Base-by-base conservation (phyloP, 1,284 basidiomycete species). In the Sporisorium sorghi region DNA sequence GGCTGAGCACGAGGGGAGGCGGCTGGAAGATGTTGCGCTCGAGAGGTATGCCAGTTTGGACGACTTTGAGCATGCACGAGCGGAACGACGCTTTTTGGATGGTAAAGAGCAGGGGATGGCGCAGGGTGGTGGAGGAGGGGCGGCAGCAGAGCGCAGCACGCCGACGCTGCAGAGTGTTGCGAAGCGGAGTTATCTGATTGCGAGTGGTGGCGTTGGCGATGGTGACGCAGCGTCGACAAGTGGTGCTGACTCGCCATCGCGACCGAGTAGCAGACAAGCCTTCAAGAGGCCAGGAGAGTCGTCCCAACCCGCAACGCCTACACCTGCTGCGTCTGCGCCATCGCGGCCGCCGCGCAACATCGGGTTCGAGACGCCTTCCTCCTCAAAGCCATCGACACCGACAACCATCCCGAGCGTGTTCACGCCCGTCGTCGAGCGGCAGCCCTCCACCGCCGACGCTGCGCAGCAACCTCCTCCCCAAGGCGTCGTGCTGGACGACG, bases 1-100 rank as follows among this genome's bases (percentile, higher is more conserved):
- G 5, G 93, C 92, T 0, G 90, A 94, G 69, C 93, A 96, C 80
- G 93, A 95, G 23, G 80, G 81, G 76, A 86, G 89, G 21, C 79
- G 90, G 0, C 84, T 96, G 2, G 91, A 94, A 80, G 90, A 94
- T 57, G 89, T 98, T 23, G 96, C 92, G 0, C 77, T 93, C 26
- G 96, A 98, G 50, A 65, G 80, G 28, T 83, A 82, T 58, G 79
- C 71, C 24, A 73, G 47, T 15, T 37, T 95, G 46, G 90, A 92
- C 44, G 92, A 91, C 5, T 99, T 94, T 80, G 89, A 93, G 66
- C 93, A 95, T 77, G 95, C 94, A 2, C 88, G 90, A 59, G 91
- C 92, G 78, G 96, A 99, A 84, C 87, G 91, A 9, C 88, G 90
- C 1, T 88, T 94, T 23, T 87, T 98, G 6, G 94, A 97, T 80